These are phyloP conservation scores for Lactarius trivialis DNA, from an alignment of 768 basidiomycete species.

Conservation along the genomic window DNA sequence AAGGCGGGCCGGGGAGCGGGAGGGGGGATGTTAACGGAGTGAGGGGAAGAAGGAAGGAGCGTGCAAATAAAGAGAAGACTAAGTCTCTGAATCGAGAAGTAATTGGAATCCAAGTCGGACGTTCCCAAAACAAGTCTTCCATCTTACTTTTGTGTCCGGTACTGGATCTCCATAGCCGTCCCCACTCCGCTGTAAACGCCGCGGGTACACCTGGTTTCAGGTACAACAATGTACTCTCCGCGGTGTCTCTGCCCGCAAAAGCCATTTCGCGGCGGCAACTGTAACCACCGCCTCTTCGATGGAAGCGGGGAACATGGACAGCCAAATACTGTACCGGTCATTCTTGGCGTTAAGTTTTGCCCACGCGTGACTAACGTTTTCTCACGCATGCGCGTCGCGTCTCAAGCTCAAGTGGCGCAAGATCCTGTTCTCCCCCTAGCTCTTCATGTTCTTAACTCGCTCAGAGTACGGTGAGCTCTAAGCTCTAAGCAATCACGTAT, in stretches of 20 bases:
- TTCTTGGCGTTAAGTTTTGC: neutral
- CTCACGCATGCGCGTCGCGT: conserved; percentile 20
- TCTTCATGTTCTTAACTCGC: conserved; percentile 82
- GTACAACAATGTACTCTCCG: neutral
- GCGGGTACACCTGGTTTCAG: neutral
- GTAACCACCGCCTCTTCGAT: neutral
- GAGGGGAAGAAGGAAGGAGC: neutral
- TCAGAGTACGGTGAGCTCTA: conserved; percentile 75
- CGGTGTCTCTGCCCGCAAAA: neutral
- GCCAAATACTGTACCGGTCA: no score
- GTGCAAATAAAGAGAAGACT: neutral
- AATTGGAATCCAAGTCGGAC: neutral
- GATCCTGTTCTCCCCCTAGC: conserved; percentile 11
- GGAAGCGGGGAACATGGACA: neutral
- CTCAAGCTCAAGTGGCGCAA: neutral
- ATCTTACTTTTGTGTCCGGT: neutral
- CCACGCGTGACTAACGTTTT: conserved; percentile 7
- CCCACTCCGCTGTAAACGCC: neutral
- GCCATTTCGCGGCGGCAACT: neutral
- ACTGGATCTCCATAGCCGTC: neutral
- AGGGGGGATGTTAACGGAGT: neutral
- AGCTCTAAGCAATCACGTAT: neutral
- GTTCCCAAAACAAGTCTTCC: neutral
- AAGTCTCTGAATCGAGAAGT: neutral
- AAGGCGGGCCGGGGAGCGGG: neutral